phyloP scores from a whole-genome alignment of 495 filamentous ascomycete species.

The Evernia prunastri region DNA sequence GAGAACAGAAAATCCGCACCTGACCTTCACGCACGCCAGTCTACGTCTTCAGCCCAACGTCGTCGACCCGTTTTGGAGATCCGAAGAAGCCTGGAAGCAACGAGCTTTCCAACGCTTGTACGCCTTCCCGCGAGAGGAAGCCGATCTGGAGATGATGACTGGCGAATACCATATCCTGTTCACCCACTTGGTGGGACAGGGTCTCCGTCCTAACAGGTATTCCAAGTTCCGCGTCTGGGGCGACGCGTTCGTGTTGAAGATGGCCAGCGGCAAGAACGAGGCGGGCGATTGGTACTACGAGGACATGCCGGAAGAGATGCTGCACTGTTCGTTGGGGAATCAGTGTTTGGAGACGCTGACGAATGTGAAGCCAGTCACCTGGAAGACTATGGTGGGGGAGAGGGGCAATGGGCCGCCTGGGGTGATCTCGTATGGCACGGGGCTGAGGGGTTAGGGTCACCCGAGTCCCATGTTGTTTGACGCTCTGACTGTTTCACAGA shows the following conservation, averaged over 20 bases:
- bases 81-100: background rate
- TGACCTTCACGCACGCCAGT: background rate
- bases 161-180: slow-evolving; percentile 14
- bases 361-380: background rate
- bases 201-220: background rate
- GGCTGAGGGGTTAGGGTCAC: background rate
- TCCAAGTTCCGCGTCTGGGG: background rate
- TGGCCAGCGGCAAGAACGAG: slow-evolving; percentile 2
- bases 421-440: background rate
- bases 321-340: slow-evolving; percentile 3
- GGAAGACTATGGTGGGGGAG: background rate
- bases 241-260: slow-evolving; percentile 8
- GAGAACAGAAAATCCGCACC: background rate
- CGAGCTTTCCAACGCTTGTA: background rate
- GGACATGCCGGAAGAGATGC: slow-evolving; percentile 6
- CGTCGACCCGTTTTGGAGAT: background rate
- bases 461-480: too few species aligned
- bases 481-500: too few species aligned
- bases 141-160: background rate
- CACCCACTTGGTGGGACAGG: background rate
- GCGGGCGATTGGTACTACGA: slow-evolving; percentile 12
- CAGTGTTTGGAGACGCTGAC: slow-evolving; percentile 1
- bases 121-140: background rate
- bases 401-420: background rate
- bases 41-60: background rate